Base-by-base conservation (phyloP, 805 yeast genomes). In the Teunomyces cretensis region DNA sequence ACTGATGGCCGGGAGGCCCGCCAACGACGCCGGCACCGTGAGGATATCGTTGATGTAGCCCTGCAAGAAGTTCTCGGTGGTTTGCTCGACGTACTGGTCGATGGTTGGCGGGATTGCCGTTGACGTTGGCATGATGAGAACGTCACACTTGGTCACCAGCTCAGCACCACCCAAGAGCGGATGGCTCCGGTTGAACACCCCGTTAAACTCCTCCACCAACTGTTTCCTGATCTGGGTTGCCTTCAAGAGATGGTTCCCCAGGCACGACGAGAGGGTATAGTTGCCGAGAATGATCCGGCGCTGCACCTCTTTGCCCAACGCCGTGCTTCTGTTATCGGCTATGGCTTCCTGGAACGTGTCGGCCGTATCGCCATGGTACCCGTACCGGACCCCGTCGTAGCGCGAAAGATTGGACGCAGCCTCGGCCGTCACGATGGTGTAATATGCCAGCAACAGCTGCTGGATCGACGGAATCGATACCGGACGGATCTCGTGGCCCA, bases 391-490 rank as follows among this genome's bases (percentile, higher is more conserved):
- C 2, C 99, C 99, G 64, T 94, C 99, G 58, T 78, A 94, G 27
- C 97, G 73, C 1, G 97, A 79, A 40, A 94, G 73, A 59, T 94
- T 94, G 0, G 98, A 92, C 0, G 95, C 84, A 0, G 97, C 98
- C 58, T 94, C 99, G 0, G 97, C 86, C 0, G 97, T 86, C 1
- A 94, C 91, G 30, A 95, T 55, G 0, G 96, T 86, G 60, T 87
- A 92, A 64, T 94, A 94, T 0, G 89, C 79, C 22, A 95, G 90
- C 13, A 94, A 65, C 19, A 91, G 76, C 43, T 74, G 67, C 46
- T 76, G 76, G 8, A 90, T 67, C 0, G 85, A 69, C 5, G 96
- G 96, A 0, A 92, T 60, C 0, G 94, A 82, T 1, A 94, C 80
- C 0, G 83, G 75, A 13, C 72, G 68, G 1, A 94, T 63, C 8